Percentiles rank a stretch among this genome's conserved stretches.
Evolutionary conservation across 2,329 filamentous ascomycete species (phyloP).

Genomic region (Sarocladium oryzae): DNA sequence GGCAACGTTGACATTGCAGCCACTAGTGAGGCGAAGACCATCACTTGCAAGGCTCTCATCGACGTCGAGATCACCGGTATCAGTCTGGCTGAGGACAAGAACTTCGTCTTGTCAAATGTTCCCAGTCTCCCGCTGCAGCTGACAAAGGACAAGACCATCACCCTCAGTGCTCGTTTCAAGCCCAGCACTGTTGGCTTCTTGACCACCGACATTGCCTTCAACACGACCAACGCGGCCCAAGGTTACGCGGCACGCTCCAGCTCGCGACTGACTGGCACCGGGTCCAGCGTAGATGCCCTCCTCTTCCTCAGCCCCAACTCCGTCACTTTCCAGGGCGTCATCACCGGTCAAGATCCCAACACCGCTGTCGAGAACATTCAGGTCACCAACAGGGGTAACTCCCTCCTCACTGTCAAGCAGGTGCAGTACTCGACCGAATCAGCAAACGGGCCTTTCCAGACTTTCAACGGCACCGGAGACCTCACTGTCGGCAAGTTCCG

Average conservation of each 20-base stretch:
- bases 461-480: slow-evolving; percentile 27
- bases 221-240: slow-evolving; percentile 37
- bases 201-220: slow-evolving; percentile 40
- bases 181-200: slow-evolving; percentile 40
- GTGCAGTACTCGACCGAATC: slow-evolving; percentile 38
- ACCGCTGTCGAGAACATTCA: slow-evolving; percentile 37
- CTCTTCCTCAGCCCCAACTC: slow-evolving; percentile 40
- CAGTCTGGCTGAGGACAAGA: slow-evolving; percentile 23
- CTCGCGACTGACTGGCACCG: slow-evolving; percentile 41
- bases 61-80: slow-evolving; percentile 34
- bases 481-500: slow-evolving; percentile 41
- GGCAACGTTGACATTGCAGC: slow-evolving; percentile 36
- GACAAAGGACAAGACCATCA: slow-evolving; percentile 31
- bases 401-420: slow-evolving; percentile 33
- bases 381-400: slow-evolving; percentile 44
- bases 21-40: slow-evolving; percentile 17
- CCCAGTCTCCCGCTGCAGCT: slow-evolving; percentile 25
- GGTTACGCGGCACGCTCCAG: slow-evolving; percentile 42
- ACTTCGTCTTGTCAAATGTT: slow-evolving; percentile 30
- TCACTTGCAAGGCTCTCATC: slow-evolving; percentile 44
- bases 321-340: slow-evolving; percentile 42
- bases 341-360: slow-evolving; percentile 33
- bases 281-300: slow-evolving; percentile 37
- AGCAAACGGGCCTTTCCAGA: slow-evolving; percentile 37
- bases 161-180: slow-evolving; percentile 36